Conservation (phyloP, 2,329 filamentous ascomycete species). For the Lecanicillium sp. region DNA sequence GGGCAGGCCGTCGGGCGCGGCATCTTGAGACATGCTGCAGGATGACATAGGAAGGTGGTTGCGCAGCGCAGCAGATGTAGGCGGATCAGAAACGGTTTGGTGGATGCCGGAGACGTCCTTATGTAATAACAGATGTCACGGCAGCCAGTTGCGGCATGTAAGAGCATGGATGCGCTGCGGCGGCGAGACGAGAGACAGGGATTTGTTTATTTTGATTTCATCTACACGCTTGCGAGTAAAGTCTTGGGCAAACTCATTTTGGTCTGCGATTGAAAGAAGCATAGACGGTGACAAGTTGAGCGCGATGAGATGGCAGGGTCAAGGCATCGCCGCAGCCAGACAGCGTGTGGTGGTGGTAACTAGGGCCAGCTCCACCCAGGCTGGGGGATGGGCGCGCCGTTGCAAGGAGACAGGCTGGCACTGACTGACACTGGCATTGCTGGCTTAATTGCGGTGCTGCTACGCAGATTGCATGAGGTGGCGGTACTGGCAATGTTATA, state of each 20-base stretch:
- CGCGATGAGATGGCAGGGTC: too few species aligned
- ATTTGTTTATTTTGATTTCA: too few species aligned
- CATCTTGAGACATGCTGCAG: constrained; percentile 25
- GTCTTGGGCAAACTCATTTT: too few species aligned
- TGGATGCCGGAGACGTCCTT: neutral
- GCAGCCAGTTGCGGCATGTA: neutral
- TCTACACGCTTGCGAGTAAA: too few species aligned
- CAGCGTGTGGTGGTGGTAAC: too few species aligned
- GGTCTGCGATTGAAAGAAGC: too few species aligned
- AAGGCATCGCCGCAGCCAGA: too few species aligned
- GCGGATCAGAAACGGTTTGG: neutral
- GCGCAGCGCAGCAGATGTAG: neutral
- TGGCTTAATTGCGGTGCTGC: too few species aligned
- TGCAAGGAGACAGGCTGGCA: neutral
- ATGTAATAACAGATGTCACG: neutral
- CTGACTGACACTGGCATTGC: too few species aligned
- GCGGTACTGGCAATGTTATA: neutral
- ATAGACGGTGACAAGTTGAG: too few species aligned
- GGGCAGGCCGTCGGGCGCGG: constrained; percentile 30
- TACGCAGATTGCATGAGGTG: neutral
- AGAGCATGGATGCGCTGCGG: neutral
- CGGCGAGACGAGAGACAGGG: neutral
- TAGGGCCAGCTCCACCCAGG: neutral
- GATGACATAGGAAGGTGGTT: constrained; percentile 1
- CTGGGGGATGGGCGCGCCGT: neutral